Evolutionary conservation across 2,329 filamentous ascomycete genomes (phyloP).

Genomic region (Colletotrichum magnum): DNA sequence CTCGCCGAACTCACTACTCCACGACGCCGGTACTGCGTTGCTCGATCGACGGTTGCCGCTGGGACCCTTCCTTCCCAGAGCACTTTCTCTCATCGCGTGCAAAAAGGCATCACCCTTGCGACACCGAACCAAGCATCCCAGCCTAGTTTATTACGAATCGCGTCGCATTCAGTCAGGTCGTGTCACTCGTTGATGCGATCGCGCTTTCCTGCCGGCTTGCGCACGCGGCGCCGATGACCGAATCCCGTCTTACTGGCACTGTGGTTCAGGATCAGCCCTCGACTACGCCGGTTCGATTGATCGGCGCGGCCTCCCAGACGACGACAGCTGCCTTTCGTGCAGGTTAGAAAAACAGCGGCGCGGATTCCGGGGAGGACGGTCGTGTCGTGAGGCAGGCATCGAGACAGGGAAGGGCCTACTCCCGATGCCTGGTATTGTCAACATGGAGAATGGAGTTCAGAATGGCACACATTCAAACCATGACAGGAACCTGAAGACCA

Average conservation of each 20-base stretch:
- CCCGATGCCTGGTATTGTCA: slow-evolving; percentile 67
- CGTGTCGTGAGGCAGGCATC: slow-evolving; percentile 40
- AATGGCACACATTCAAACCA: slow-evolving; percentile 69
- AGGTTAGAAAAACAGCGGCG: slow-evolving; percentile 1
- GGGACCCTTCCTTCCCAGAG: slow-evolving; percentile 8
- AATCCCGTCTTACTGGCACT: slow-evolving; percentile 23
- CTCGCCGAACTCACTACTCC: not conserved
- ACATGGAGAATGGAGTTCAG: slow-evolving; percentile 69
- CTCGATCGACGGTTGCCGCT: slow-evolving; percentile 28
- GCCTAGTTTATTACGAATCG: not conserved
- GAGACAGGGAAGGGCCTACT: slow-evolving; percentile 37
- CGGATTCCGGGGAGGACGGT: slow-evolving; percentile 31
- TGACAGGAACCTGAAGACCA: slow-evolving; percentile 63
- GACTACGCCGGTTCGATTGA: slow-evolving; percentile 10
- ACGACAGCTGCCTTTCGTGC: not conserved
- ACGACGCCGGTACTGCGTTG: slow-evolving; percentile 9
- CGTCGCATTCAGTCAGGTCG: not conserved
- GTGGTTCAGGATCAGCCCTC: slow-evolving; percentile 30
- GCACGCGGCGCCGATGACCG: slow-evolving; percentile 42
- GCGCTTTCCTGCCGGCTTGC: slow-evolving; percentile 32
- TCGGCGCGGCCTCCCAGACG: slow-evolving; percentile 9
- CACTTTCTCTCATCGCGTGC: slow-evolving; percentile 29
- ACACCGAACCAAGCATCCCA: not conserved
- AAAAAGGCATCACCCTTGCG: slow-evolving; percentile 26
- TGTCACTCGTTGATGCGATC: slow-evolving; percentile 34